Percentiles rank a stretch among this genome's conserved stretches.
phyloP scores from a whole-genome alignment of 1,284 basidiomycete species.

The Hypsizygus ulmarius region DNA sequence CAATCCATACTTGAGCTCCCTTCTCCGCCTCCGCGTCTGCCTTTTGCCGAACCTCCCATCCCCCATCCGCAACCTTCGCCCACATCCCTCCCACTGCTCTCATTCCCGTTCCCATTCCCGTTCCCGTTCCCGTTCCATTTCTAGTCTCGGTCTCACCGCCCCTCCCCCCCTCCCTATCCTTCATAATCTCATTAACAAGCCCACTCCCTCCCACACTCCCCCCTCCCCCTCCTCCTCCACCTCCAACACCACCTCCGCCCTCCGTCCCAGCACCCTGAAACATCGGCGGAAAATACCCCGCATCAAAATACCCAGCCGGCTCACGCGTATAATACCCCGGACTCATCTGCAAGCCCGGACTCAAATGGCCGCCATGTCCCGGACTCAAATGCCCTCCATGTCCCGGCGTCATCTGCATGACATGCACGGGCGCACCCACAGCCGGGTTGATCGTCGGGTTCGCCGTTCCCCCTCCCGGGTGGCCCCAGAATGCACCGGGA shows the following conservation, averaged over 20 bases:
- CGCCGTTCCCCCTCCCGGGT: conserved; percentile 42
- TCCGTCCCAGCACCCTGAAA: not conserved
- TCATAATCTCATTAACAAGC: conserved; percentile 43
- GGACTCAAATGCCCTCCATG: not conserved
- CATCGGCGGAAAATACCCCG: conserved; percentile 30
- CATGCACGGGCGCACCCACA: conserved; percentile 65
- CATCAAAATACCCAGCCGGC: conserved; percentile 41
- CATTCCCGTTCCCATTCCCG: not conserved
- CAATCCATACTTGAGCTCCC: too few relatives aligned
- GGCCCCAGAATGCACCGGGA: conserved; percentile 67
- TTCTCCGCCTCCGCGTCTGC: not conserved
- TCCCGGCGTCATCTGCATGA: conserved; percentile 14
- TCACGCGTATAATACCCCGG: conserved; percentile 20
- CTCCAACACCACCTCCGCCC: conserved; percentile 7
- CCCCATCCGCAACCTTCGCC: not conserved
- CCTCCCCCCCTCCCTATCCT: conserved; percentile 21
- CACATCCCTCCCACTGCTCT: not conserved
- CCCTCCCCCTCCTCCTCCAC: not conserved
- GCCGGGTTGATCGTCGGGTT: conserved; percentile 66
- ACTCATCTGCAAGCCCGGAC: not conserved
- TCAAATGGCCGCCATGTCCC: too few relatives aligned
- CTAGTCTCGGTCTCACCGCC: conserved; percentile 9
- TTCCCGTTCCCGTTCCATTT: conserved; percentile 7
- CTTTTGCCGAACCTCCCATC: conserved; percentile 3
- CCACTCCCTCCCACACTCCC: conserved; percentile 16